Conservation (phyloP, 1,284 basidiomycete genomes). For the Lignosus rhinocerotis region DNA sequence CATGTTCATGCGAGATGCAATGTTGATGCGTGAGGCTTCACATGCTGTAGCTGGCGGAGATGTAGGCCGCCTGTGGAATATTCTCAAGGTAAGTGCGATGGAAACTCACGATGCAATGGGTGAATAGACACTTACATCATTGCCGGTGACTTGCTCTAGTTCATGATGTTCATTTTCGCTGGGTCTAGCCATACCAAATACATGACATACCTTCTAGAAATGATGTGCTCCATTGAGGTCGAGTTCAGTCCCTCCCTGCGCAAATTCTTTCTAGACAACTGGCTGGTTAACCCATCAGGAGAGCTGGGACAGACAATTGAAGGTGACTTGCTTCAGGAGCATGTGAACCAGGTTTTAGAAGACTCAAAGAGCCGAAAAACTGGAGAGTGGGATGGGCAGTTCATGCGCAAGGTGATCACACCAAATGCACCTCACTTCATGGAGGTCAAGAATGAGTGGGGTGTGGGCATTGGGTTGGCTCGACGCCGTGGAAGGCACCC, state of each 20-base stretch:
- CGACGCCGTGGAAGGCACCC: background rate
- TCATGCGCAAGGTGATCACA: background rate
- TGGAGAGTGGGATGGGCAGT: background rate
- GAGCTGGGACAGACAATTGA: conserved; percentile 16
- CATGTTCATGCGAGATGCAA: conserved; percentile 13
- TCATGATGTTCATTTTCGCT: background rate
- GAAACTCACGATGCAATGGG: no score
- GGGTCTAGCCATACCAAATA: conserved; percentile 4
- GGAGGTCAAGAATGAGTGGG: background rate
- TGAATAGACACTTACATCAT: no score
- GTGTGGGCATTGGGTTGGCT: background rate
- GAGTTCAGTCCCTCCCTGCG: background rate
- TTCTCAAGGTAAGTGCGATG: conserved; percentile 6
- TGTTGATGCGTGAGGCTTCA: conserved; percentile 11
- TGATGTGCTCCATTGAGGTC: background rate
- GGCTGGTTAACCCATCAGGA: conserved; percentile 29
- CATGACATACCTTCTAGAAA: background rate
- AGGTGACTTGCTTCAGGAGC: conserved; percentile 31
- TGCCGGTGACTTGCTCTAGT: background rate
- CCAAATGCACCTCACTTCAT: background rate
- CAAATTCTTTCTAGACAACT: conserved; percentile 10
- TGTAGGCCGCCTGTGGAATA: conserved; percentile 10
- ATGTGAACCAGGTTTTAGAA: conserved; percentile 28
- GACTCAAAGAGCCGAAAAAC: conserved; percentile 23
- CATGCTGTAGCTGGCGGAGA: conserved; percentile 15